These are phyloP conservation scores for Conidiobolus incongruus DNA, from an alignment of 371 early-diverging fungal species.

Conservation along the genomic window DNA sequence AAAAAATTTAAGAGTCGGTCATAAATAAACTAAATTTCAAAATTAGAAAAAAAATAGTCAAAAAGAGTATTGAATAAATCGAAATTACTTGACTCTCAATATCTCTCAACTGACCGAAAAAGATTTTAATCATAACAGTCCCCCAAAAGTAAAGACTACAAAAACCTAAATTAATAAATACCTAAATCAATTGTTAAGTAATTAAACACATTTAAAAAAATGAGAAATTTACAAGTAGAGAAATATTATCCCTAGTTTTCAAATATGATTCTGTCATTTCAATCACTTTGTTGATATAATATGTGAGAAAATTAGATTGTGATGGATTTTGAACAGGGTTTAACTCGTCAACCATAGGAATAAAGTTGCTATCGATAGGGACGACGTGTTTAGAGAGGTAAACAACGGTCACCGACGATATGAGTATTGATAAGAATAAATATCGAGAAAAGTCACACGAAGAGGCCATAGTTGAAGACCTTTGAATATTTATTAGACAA, in stretches of 20 bases:
- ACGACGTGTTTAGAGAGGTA: neutral
- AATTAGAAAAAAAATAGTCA: too few relatives aligned
- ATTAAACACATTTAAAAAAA: neutral
- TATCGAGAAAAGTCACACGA: too few relatives aligned
- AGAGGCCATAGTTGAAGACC: too few relatives aligned
- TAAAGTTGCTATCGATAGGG: neutral
- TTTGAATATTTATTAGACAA: too few relatives aligned
- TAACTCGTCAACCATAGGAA: neutral
- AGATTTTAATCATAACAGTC: conserved; percentile 18
- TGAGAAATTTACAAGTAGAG: neutral
- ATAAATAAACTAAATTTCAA: too few relatives aligned
- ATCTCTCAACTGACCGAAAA: conserved; percentile 28
- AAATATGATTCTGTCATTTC: too few relatives aligned
- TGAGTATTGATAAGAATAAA: neutral
- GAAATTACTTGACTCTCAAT: conserved; percentile 39
- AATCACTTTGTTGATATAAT: neutral
- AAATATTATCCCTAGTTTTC: too few relatives aligned
- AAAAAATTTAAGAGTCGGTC: conserved; percentile 37
- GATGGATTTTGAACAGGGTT: neutral
- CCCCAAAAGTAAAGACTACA: conserved; percentile 25
- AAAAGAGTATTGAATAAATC: too few relatives aligned
- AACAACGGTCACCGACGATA: neutral
- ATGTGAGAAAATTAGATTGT: neutral
- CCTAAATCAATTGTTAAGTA: conserved; percentile 11
- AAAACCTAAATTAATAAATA: conserved; percentile 34